Evolutionary conservation across 495 filamentous ascomycete genomes (phyloP).

Genomic region (Podospora pseudopauciseta): DNA sequence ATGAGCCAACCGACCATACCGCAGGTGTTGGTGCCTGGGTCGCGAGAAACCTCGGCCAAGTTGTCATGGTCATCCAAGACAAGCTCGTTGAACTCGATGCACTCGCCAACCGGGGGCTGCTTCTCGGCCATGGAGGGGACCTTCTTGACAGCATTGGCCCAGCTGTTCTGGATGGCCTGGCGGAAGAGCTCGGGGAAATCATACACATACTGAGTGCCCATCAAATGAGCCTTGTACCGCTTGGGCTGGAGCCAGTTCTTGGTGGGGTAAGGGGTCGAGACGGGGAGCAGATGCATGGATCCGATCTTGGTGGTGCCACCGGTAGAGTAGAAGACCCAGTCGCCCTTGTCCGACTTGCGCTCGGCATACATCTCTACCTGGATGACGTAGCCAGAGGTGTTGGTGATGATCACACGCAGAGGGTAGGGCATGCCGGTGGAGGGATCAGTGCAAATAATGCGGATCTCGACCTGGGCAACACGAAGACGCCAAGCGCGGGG

Average conservation of each 20-base stretch:
- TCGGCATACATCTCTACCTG: conserved; percentile 97
- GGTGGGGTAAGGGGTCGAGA: conserved; percentile 89
- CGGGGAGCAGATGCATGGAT: conserved; percentile 88
- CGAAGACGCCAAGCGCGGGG: conserved; percentile 93
- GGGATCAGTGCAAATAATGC: conserved; percentile 93
- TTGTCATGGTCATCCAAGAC: conserved; percentile 92
- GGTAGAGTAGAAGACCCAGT: conserved; percentile 98
- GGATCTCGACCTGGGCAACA: conserved; percentile 96
- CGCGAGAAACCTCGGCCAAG: conserved; percentile 85
- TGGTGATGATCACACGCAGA: conserved; percentile 93
- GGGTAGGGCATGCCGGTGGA: conserved; percentile 82
- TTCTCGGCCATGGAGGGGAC: conserved; percentile 69
- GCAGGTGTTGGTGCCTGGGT: conserved; percentile 89
- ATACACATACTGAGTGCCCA: conserved; percentile 99
- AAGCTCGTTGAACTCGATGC: conserved; percentile 91
- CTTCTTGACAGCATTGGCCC: conserved; percentile 68
- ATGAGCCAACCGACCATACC: conserved; percentile 99
- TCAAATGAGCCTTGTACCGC: conserved; percentile 97
- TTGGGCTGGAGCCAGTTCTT: conserved; percentile 99
- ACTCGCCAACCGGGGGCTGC: conserved; percentile 81
- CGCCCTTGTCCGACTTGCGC: conserved; percentile 92
- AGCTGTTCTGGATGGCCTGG: conserved; percentile 95
- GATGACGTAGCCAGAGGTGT: conserved; percentile 98
- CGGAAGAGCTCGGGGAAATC: conserved; percentile 99
- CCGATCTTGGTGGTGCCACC: conserved; percentile 92